These are phyloP conservation scores for Hemisphaericaspora xylofermentans DNA, from an alignment of 1,139 yeast genomes.

Conservation along the genomic window DNA sequence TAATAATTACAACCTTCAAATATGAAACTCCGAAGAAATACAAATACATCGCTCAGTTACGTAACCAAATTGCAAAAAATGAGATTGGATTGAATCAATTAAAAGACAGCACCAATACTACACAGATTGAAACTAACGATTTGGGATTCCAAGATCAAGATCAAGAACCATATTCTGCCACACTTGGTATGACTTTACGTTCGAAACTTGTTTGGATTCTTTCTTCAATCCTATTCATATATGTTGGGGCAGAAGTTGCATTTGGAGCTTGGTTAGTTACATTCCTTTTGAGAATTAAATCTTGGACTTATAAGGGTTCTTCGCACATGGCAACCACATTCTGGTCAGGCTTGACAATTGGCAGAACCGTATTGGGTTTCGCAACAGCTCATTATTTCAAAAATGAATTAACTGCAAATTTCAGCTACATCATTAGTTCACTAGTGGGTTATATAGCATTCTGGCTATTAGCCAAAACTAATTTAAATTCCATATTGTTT, in stretches of 20 bases:
- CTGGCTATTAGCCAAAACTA: constrained; percentile 24
- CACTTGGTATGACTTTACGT: constrained; percentile 33
- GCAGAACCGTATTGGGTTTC: constrained; percentile 60
- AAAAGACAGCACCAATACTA: constrained; percentile 9
- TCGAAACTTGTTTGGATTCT: constrained; percentile 48
- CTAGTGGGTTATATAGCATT: constrained; percentile 32
- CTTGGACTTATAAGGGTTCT: constrained; percentile 43
- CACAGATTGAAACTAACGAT: constrained; percentile 12
- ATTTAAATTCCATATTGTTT: constrained; percentile 21
- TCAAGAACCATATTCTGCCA: constrained; percentile 16
- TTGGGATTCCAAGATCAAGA: constrained; percentile 19
- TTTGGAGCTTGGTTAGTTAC: constrained; percentile 70
- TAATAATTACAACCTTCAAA: constrained; percentile 34
- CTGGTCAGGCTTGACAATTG: constrained; percentile 66
- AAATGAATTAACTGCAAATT: constrained; percentile 47
- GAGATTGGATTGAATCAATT: constrained; percentile 13
- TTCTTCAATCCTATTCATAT: constrained; percentile 52
- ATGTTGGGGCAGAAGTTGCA: constrained; percentile 68
- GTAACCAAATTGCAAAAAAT: constrained; percentile 9
- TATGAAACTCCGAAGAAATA: constrained; percentile 59
- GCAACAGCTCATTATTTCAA: constrained; percentile 52
- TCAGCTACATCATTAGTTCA: constrained; percentile 28
- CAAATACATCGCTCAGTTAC: constrained; percentile 28
- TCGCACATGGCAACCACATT: constrained; percentile 63
- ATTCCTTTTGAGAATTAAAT: constrained; percentile 51